Evolutionary conservation across 2,329 filamentous ascomycete species (phyloP).

Genomic region (Sporothrix pallida): DNA sequence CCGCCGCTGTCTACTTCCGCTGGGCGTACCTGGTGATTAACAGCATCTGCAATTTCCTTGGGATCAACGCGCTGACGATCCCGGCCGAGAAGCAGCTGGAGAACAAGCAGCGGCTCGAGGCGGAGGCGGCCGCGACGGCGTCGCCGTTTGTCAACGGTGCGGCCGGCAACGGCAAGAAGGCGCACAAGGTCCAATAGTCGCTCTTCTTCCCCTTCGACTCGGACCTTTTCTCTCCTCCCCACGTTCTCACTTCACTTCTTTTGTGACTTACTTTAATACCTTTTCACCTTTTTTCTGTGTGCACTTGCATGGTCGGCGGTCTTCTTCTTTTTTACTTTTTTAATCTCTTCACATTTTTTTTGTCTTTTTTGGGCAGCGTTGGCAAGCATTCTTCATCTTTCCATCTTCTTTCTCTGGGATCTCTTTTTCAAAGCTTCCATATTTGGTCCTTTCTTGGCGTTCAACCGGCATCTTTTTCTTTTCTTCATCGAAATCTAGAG

Average conservation of each 20-base stretch:
- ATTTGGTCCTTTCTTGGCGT: conserved; percentile 21
- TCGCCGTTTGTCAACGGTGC: not conserved
- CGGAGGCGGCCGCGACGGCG: conserved; percentile 37
- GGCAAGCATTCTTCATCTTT: conserved; percentile 18
- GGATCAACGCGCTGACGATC: conserved; percentile 94
- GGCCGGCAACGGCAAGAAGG: conserved; percentile 42
- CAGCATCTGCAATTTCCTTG: conserved; percentile 88
- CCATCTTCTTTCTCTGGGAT: not conserved
- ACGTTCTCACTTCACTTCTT: not conserved
- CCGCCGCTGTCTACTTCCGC: conserved; percentile 82
- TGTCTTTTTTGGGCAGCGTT: not conserved
- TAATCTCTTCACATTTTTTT: not conserved
- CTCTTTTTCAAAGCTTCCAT: not conserved
- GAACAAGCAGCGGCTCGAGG: conserved; percentile 53
- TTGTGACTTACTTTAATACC: not conserved
- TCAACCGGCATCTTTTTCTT: conserved; percentile 17
- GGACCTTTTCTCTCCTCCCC: too few species aligned
- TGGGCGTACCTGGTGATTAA: conserved; percentile 93
- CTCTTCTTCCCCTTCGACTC: not conserved
- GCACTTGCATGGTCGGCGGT: conserved; percentile 15
- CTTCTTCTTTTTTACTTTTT: not conserved
- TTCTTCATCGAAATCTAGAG: not conserved
- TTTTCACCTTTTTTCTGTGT: not conserved
- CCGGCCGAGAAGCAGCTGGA: conserved; percentile 64
- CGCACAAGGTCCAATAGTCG: conserved; percentile 36